Base-by-base conservation (phyloP, 495 filamentous ascomycete species). In the Xylaria acuta region DNA sequence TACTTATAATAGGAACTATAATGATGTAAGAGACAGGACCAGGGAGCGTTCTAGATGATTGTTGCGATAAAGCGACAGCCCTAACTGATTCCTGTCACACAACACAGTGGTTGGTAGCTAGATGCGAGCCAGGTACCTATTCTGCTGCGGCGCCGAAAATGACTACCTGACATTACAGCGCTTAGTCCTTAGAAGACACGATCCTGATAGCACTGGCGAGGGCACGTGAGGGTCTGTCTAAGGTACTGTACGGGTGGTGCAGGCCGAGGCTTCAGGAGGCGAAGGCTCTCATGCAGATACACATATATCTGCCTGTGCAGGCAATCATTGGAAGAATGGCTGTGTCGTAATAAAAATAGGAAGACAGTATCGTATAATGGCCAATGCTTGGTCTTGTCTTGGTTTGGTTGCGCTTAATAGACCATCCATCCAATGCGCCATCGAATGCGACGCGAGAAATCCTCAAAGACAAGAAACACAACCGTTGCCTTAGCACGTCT, bases 351-450 rank as follows among this genome's bases (percentile, higher is more conserved):
- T 14, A 4, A 30, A 49, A n/a, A 30, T 38, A 38, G 6, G 34
- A 65, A 65, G 40, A 32, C 18, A 14, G 6, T 12, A 27, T 67
- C 65, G 65, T 67, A 67, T 67, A 43, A 16, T 34, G 16, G 65
- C 36, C 65, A 56, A 67, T 54, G 43, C 41, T 20, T 16, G 36
- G 25, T 30, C 41, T 49, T 53, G 25, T 30, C 41, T 49, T 53
- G 2, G 4, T 30, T 11, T 54, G 0, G n/a, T 9, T 67, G 32
- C 22, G 45, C 18, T 5, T 53, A 5, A 67, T 22, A 43, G 49
- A n/a, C 34, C 5, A 63, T 43, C 38, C 22, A 40, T 63, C 7
- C 36, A n/a, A 16, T 30, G 8, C 30, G 60, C 40, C 12, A 45
- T 30, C 60, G 45, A 11, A 45, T 64, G 30, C 34, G 5, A 62